phyloP scores from a whole-genome alignment of 495 filamentous ascomycete species.

The Aspergillus kassunensis region DNA sequence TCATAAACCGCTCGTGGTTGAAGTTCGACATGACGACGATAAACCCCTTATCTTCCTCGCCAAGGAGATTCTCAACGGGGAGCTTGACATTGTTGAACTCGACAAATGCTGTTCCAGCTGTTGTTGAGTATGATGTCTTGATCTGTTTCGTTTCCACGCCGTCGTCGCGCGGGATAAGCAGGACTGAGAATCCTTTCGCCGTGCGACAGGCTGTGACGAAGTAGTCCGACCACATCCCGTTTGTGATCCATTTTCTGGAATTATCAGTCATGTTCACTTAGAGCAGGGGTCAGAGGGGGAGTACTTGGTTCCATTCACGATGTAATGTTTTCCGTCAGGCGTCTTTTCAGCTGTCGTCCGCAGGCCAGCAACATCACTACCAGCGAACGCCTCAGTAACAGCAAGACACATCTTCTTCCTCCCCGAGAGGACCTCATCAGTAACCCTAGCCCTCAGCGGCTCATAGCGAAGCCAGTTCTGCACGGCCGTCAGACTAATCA shows the following conservation, averaged over 20 bases:
- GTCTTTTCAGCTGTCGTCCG: constrained; percentile 79
- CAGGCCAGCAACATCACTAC: constrained; percentile 79
- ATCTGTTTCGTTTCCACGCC: constrained; percentile 71
- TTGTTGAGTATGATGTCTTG: constrained; percentile 79
- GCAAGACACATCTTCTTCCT: constrained; percentile 86
- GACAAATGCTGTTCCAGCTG: constrained; percentile 76
- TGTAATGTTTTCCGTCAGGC: constrained; percentile 76
- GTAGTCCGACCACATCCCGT: constrained; percentile 79
- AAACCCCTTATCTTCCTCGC: constrained; percentile 83
- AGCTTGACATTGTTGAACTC: constrained; percentile 87
- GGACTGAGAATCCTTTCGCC: constrained; percentile 74
- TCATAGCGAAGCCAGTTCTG: constrained; percentile 72
- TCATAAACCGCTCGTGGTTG: constrained; percentile 76
- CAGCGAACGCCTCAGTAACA: constrained; percentile 87
- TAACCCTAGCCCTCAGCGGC: constrained; percentile 60
- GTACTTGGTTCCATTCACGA: constrained; percentile 79
- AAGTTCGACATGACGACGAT: constrained; percentile 86
- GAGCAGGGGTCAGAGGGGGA: not conserved
- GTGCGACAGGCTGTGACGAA: constrained; percentile 81
- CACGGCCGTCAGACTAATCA: constrained; percentile 76
- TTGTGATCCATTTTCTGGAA: constrained; percentile 80
- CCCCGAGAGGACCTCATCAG: constrained; percentile 68
- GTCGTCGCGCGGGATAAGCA: constrained; percentile 70
- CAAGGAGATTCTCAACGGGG: constrained; percentile 72
- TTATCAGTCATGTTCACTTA: not conserved